A percentile compares a stretch with the other conserved stretches of the same genome.
Conservation (phyloP, 148 eudicot species). For the Nepenthes gracilis region DNA sequence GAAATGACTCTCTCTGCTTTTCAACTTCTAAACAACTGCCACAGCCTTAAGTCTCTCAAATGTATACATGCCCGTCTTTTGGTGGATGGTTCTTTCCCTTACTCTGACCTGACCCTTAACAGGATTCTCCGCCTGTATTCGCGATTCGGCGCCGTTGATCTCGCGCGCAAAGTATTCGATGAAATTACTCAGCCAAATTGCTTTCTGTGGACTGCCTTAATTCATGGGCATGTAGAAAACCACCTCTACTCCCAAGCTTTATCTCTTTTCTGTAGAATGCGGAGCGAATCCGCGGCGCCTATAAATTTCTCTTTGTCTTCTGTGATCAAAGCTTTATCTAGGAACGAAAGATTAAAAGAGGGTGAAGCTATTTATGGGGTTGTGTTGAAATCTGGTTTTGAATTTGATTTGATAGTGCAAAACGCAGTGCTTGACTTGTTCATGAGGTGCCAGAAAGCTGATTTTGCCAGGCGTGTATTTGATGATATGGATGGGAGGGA, state of each 20-base stretch:
- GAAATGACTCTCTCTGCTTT: conserved; percentile 19
- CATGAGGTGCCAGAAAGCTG: conserved; percentile 20
- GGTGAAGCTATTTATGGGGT: too few species aligned
- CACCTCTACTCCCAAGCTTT: conserved; percentile 10
- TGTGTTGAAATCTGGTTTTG: too few species aligned
- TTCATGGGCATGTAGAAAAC: conserved; percentile 27
- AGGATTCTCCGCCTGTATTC: conserved; percentile 12
- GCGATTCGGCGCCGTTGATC: conserved; percentile 7
- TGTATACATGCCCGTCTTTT: conserved; percentile 20
- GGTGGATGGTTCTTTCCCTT: conserved; percentile 8
- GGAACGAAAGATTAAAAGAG: conserved; percentile 7
- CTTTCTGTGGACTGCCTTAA: conserved; percentile 26
- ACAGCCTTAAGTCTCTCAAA: conserved; percentile 13
- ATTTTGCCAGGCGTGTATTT: conserved; percentile 16
- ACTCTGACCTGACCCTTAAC: conserved; percentile 15
- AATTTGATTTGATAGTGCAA: conserved; percentile 16
- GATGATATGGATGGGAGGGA: too few species aligned
- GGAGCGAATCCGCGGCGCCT: neutral
- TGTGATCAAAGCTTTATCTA: conserved; percentile 17
- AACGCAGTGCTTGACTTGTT: conserved; percentile 14
- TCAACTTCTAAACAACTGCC: conserved; percentile 15
- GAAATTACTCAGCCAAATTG: conserved; percentile 25
- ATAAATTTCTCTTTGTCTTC: conserved; percentile 18
- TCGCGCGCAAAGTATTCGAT: conserved; percentile 23
- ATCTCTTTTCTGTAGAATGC: conserved; percentile 12